A percentile compares a stretch with the other conserved stretches of the same genome.
phyloP scores from a whole-genome alignment of 345 rosid species.

The Triadica sebifera region DNA sequence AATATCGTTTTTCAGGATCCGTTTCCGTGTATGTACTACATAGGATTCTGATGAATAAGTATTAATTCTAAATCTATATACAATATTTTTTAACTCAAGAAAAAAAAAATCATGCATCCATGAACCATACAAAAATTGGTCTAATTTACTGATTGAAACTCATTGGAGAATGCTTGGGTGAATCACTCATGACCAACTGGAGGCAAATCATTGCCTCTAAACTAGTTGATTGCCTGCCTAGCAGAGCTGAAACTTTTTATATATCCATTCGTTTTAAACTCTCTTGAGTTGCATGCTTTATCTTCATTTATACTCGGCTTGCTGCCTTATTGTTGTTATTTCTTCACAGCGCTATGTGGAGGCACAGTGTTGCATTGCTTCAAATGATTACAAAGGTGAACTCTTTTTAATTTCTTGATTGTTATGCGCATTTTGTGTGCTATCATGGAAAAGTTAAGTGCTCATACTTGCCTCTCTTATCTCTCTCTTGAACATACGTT shows the following conservation, averaged over 20 bases:
- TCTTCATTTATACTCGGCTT: conserved; percentile 2
- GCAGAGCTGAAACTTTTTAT: neutral
- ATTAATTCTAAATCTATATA: neutral
- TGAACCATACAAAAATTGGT: neutral
- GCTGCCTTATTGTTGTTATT: conserved; percentile 16
- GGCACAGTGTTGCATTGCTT: conserved; percentile 86
- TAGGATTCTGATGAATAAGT: neutral
- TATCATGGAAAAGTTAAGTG: neutral
- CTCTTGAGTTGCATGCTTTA: conserved; percentile 2
- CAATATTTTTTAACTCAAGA: neutral
- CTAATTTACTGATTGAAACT: neutral
- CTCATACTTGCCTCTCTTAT: neutral
- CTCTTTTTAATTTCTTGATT: neutral
- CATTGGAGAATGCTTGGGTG: neutral
- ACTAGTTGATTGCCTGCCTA: neutral
- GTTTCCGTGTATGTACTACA: no score
- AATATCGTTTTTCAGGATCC: no score
- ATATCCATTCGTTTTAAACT: neutral
- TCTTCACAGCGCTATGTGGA: conserved; percentile 88
- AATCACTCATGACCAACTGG: neutral
- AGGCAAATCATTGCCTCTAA: neutral
- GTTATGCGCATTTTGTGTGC: neutral
- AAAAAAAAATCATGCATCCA: neutral
- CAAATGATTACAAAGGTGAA: conserved; percentile 90
- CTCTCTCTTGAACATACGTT: neutral